Conservation (phyloP, 2,329 filamentous ascomycete species). For the Taxawa tesnikishii region DNA sequence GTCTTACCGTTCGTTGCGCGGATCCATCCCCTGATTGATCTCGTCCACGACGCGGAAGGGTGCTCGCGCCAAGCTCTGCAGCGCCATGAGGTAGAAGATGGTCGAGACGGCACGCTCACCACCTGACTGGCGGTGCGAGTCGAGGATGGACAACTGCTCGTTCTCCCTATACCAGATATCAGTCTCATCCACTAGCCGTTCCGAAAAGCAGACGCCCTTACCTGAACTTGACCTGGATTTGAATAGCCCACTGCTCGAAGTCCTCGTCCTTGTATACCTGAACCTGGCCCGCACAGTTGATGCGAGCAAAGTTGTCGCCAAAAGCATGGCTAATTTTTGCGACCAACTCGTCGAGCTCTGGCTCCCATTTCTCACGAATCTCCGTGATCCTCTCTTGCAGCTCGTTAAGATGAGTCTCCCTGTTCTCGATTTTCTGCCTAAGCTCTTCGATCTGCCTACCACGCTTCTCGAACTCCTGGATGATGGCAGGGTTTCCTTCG, state of each 20-base stretch:
- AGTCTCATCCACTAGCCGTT: background rate
- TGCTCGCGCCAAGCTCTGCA: conserved; percentile 84
- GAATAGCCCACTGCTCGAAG: conserved; percentile 87
- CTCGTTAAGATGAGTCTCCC: conserved; percentile 42
- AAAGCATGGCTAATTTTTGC: conserved; percentile 80
- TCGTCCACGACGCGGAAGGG: conserved; percentile 98
- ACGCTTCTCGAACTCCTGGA: conserved; percentile 67
- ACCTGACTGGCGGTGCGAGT: conserved; percentile 88
- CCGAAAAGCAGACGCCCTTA: conserved; percentile 27
- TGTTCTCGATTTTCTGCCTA: conserved; percentile 44
- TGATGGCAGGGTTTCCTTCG: conserved; percentile 60
- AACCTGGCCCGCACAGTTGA: conserved; percentile 88
- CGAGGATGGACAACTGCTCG: conserved; percentile 72
- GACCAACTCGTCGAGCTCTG: conserved; percentile 64
- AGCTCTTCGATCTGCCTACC: conserved; percentile 56
- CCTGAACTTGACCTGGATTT: conserved; percentile 93
- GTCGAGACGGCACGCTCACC: conserved; percentile 94
- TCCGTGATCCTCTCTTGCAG: conserved; percentile 48
- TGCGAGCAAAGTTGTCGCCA: conserved; percentile 83
- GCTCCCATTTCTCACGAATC: conserved; percentile 69
- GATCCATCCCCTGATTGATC: conserved; percentile 99
- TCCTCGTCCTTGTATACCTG: conserved; percentile 73
- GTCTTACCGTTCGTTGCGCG: conserved; percentile 71
- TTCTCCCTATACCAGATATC: conserved; percentile 45
- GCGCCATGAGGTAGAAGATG: conserved; percentile 97